phyloP scores from a whole-genome alignment of 1,284 basidiomycete genomes.

The Ceratobasidium sp. region DNA sequence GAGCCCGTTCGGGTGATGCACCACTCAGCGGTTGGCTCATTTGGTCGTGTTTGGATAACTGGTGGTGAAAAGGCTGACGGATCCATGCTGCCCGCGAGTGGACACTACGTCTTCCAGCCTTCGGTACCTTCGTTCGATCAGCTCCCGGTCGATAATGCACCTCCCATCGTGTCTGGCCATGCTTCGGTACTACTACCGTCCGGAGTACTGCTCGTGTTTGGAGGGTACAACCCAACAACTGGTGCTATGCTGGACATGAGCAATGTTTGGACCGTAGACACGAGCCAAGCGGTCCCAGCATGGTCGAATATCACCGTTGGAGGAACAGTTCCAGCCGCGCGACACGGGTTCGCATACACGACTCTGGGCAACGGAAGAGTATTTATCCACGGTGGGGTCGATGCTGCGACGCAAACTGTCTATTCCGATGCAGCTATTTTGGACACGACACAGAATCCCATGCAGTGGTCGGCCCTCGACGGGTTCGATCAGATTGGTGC shows the following conservation, averaged over 20 bases:
- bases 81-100: constrained; percentile 66
- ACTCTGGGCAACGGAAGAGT: constrained; percentile 63
- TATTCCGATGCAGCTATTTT: constrained; percentile 79
- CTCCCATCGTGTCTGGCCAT: constrained; percentile 75
- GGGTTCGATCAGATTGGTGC: constrained; percentile 62
- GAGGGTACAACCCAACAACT: constrained; percentile 67
- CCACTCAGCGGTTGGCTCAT: constrained; percentile 61
- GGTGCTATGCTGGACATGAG: constrained; percentile 61
- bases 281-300: constrained; percentile 54
- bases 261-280: constrained; percentile 71
- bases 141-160: constrained; percentile 65
- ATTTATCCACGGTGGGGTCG: constrained; percentile 80
- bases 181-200: constrained; percentile 69
- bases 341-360: constrained; percentile 69
- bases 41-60: constrained; percentile 65
- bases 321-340: constrained; percentile 60
- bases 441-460: constrained; percentile 63
- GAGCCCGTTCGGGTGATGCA: constrained; percentile 77
- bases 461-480: constrained; percentile 63
- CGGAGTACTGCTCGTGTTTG: constrained; percentile 75
- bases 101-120: constrained; percentile 69
- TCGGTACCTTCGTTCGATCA: constrained; percentile 41
- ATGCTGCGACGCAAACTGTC: constrained; percentile 61
- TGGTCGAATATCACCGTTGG: constrained; percentile 62
- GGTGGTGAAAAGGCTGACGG: constrained; percentile 81